Conservation (phyloP, 805 yeast species). For the Zygoascus bituminiphila region DNA sequence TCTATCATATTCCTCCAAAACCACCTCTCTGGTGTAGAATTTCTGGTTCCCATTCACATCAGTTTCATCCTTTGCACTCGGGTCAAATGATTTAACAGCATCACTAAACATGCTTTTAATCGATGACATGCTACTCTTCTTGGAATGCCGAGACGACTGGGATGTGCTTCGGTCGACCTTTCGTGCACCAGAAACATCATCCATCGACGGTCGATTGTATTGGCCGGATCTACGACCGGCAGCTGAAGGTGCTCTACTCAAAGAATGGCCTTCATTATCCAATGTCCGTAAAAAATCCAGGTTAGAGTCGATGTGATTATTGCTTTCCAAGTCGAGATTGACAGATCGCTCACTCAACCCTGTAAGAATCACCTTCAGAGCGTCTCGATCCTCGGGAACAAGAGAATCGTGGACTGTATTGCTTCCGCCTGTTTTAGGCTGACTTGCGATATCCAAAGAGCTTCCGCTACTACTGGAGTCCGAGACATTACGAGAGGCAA, state of each 20-base stretch:
- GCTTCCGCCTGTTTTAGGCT: neutral
- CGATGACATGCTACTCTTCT: constrained; percentile 16
- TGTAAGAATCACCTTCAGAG: constrained; percentile 28
- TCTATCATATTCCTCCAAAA: neutral
- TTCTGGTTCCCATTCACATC: neutral
- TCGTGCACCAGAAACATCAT: neutral
- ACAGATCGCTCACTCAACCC: constrained; percentile 27
- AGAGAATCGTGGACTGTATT: neutral
- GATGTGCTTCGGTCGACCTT: constrained; percentile 2
- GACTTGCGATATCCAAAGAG: neutral
- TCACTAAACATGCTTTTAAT: constrained; percentile 16
- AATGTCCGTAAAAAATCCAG: constrained; percentile 31
- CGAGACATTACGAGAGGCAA: neutral
- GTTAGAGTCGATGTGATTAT: constrained; percentile 27
- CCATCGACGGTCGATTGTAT: constrained; percentile 10
- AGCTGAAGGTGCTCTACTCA: constrained; percentile 7
- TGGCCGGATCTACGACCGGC: constrained; percentile 1
- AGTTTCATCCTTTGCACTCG: neutral
- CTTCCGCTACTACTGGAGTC: neutral
- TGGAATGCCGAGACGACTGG: constrained; percentile 10
- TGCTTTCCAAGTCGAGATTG: constrained; percentile 27
- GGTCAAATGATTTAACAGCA: constrained; percentile 13
- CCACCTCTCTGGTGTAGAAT: neutral
- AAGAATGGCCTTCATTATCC: constrained; percentile 16
- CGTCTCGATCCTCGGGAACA: constrained; percentile 18